Conservation (phyloP, 768 basidiomycete species). For the Phaeotremella fagi region DNA sequence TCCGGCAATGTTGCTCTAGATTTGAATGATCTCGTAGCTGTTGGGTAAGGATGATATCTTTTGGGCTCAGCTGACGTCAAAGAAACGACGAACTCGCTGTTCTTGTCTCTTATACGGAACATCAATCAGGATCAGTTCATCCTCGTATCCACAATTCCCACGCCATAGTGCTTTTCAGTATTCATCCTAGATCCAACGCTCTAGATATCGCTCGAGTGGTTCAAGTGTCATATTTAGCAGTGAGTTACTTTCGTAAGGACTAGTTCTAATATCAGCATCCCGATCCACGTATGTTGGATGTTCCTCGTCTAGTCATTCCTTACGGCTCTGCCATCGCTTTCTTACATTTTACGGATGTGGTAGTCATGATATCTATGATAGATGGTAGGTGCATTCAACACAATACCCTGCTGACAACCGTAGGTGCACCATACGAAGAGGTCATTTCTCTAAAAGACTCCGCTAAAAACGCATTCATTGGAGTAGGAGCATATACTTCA, state of each 20-base stretch:
- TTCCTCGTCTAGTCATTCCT: slow-evolving; percentile 44
- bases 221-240: slow-evolving; percentile 18
- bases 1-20: slow-evolving; percentile 32
- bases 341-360: slow-evolving; percentile 45
- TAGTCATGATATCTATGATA: slow-evolving; percentile 44
- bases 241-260: slow-evolving; percentile 6
- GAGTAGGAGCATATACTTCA: slow-evolving; percentile 21
- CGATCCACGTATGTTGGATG: slow-evolving; percentile 46
- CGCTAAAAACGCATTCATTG: slow-evolving; percentile 49
- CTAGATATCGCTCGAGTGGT: slow-evolving; percentile 16
- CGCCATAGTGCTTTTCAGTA: slow-evolving; percentile 36
- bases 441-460: slow-evolving; percentile 46
- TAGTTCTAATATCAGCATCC: slow-evolving; percentile 24
- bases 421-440: slow-evolving; percentile 46
- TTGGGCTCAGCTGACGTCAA: background rate
- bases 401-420: slow-evolving; percentile 5
- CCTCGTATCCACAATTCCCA: slow-evolving; percentile 22
- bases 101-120: slow-evolving; percentile 35
- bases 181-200: slow-evolving; percentile 13
- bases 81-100: slow-evolving; percentile 37
- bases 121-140: slow-evolving; percentile 13
- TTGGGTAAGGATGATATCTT: slow-evolving; percentile 8
- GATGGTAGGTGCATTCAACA: slow-evolving; percentile 16
- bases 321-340: slow-evolving; percentile 36
- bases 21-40: slow-evolving; percentile 36